Evolutionary conservation across 2,329 filamentous ascomycete genomes (phyloP), one percentile per base, ranked within the genome.

Genomic region (Domatiomyces catenatus): DNA sequence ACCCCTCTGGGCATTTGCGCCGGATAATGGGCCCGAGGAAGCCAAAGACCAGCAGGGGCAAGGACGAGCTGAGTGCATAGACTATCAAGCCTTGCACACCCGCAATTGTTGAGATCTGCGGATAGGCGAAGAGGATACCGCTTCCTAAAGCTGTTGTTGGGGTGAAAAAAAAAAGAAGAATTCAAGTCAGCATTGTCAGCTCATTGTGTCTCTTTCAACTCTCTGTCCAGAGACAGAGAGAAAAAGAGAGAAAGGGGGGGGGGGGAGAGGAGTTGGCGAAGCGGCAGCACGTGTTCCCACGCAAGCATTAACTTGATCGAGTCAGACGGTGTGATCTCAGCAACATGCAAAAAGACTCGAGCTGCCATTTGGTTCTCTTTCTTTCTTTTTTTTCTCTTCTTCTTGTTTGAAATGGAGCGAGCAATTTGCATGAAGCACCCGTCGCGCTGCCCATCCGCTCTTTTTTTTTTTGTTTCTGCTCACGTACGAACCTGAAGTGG

Each of bases 261-360:
- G 61, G 60, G 63, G 66, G 67, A 65, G 70, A 47, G 46, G 69
- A 71, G 62, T 63, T 57, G 62, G 52, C 66, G 66, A 79, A 86
- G 84, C 84, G 85, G 85, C 85, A 89, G 84, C 85, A 90, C 86
- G 76, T 89, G 45, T 90, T 84, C 86, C 82, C 86, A 90, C 86
- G 86, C 86, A 92, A 92, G 86, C 83, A 88, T 90, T 92, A 90
- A 86, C 86, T 92, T 92, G 86, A 86, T 92, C 86, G 85, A 90
- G 85, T 90, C 81, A 71, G 84, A 89, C 86, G 85, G 86, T 92
- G 80, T 83, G 81, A 83, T 90, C 86, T 92, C 86, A 90, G 86
- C 86, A 79, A 88, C 77, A 72, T 78, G 61, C 60, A 53, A 54
- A 60, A 51, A 44, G 47, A 36, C 47, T 28, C 47, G n/a, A 49